These are phyloP conservation scores for Diaporthe caulivora DNA, from an alignment of 2,329 filamentous ascomycete species.

Conservation along the genomic window DNA sequence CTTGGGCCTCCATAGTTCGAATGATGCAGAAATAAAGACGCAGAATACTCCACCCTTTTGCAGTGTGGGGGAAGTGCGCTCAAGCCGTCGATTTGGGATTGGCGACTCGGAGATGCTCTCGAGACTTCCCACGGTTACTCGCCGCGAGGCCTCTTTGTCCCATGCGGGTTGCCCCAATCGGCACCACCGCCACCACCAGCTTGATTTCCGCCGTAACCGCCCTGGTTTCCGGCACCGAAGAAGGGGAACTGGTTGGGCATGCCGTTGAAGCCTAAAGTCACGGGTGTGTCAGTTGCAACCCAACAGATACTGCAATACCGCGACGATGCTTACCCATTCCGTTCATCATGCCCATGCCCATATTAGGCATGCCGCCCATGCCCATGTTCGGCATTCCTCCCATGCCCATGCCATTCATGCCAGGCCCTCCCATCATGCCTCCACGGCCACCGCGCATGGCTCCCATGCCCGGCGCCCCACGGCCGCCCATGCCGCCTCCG, in stretches of 20 bases:
- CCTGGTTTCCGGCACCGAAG: constrained; percentile 69
- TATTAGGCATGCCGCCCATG: constrained; percentile 57
- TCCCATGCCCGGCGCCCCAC: constrained; percentile 58
- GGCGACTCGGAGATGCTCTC: background rate
- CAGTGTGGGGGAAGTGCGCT: background rate
- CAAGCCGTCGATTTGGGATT: background rate
- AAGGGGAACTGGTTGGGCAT: constrained; percentile 81
- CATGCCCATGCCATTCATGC: constrained; percentile 69
- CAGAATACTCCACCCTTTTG: background rate
- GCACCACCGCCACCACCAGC: constrained; percentile 50
- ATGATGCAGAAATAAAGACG: background rate
- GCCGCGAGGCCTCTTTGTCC: constrained; percentile 82
- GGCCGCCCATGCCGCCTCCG: constrained; percentile 58
- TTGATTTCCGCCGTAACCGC: constrained; percentile 77
- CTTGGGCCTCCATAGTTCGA: background rate
- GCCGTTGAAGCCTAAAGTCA: constrained; percentile 70
- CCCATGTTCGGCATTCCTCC: constrained; percentile 50
- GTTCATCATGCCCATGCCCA: constrained; percentile 57
- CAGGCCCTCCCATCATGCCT: constrained; percentile 65
- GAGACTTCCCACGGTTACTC: constrained; percentile 59
- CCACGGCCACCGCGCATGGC: constrained; percentile 66
- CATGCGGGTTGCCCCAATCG: constrained; percentile 84
- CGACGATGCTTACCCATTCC: constrained; percentile 56
- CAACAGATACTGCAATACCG: background rate
- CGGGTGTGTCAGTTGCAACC: constrained; percentile 42